A percentile compares a stretch with the other conserved stretches of the same genome.
Conservation (phyloP, 129 eudicot genomes). For the Tagetes erecta region DNA sequence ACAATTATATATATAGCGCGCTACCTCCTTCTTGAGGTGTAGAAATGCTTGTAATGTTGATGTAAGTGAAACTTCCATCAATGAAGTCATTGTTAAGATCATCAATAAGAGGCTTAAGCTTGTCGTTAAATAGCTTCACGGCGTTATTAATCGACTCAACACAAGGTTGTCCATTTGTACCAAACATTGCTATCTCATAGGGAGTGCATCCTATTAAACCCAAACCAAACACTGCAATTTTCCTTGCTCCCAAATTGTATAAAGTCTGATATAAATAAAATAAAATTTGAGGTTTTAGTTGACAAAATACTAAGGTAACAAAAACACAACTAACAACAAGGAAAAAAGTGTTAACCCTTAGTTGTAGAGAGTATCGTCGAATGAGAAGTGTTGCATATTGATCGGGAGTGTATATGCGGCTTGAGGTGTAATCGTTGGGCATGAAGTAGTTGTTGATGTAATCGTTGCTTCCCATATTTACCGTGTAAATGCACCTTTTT, state of each 20-base stretch:
- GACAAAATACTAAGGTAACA: neutral
- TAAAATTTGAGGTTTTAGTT: neutral
- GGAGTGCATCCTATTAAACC: conserved; percentile 51
- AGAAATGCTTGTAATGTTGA: conserved; percentile 25
- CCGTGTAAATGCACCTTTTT: conserved; percentile 38
- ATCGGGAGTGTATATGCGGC: conserved; percentile 19
- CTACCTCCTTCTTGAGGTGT: conserved; percentile 26
- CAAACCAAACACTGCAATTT: conserved; percentile 43
- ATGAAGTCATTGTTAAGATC: conserved; percentile 24
- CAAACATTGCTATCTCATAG: conserved; percentile 12
- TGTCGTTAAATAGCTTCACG: conserved; percentile 36
- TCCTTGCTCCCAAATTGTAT: conserved; percentile 49
- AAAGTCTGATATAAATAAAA: conserved; percentile 30
- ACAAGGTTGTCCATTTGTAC: conserved; percentile 31
- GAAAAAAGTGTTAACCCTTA: conserved; percentile 22
- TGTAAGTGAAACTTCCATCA: conserved; percentile 39
- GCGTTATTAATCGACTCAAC: conserved; percentile 30
- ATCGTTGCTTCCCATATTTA: conserved; percentile 49
- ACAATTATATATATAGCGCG: neutral
- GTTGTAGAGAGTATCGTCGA: conserved; percentile 31
- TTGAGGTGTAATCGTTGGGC: conserved; percentile 23
- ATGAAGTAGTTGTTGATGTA: conserved; percentile 50
- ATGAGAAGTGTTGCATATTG: conserved; percentile 34
- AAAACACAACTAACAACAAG: too few species aligned
- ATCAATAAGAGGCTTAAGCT: conserved; percentile 42